Evolutionary conservation across 2,329 filamentous ascomycete species (phyloP), one percentile per base, ranked within the genome.

Genomic region (Proliferodiscus dingleyae): DNA sequence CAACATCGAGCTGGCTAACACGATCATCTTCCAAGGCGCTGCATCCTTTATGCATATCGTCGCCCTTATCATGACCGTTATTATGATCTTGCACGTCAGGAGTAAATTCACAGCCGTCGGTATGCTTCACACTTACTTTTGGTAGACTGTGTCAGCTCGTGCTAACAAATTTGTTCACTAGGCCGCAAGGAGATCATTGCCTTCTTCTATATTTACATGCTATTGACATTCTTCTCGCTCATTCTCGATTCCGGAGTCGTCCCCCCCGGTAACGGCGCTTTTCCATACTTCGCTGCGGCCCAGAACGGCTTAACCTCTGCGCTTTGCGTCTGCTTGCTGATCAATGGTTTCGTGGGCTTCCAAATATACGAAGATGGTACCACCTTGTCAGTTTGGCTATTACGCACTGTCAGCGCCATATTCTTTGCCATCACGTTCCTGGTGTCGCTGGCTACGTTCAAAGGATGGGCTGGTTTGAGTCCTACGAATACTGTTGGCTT

Each of bases 341-440:
- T 98, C 73, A 97, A 97, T 66, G 93, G 93, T 34, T 98, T 98
- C 62, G 91, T 98, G 43, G 93, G 93, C 26, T 98, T 98, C 68
- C 93, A 97, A 68, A 75, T 98, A 10, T 98, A 98, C 66, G 93
- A 98, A 68, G 93, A 98, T 61, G 93, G 93, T 41, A 98, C 93
- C 1, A 84, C 85, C 2, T 72, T 97, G 32, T 96, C 90, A 0
- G 83, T 98, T 34, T 98, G 93, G 93, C 81, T 96, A 58, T 72
- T 98, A 51, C 83, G 91, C 43, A 69, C 87, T 23, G 83, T 80
- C 63, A 95, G 88, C 2, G 68, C 85, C 13, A 78, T 74, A 52
- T 91, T 94, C 71, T 97, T 96, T 69, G 71, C 85, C 53, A 81
- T 98, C 60, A 86, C 85, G 38, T 93, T 93, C 62, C 80, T 91